These are phyloP conservation scores for Bruguiera parviflora DNA, from an alignment of 345 rosid species.

Conservation along the genomic window DNA sequence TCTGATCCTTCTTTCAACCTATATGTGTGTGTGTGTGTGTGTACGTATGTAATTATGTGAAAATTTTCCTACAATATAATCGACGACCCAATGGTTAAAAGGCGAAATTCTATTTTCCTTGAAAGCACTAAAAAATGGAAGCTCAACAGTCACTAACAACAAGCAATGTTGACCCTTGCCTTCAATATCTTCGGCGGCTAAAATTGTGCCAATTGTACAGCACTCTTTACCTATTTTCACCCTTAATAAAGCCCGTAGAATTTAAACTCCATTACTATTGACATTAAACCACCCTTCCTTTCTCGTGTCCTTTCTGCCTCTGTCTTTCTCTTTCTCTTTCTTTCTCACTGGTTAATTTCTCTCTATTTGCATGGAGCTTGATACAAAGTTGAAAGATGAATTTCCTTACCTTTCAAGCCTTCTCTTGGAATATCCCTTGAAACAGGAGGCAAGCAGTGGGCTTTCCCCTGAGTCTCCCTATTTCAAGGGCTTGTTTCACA, in stretches of 20 bases:
- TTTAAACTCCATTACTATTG: slow-evolving; percentile 1
- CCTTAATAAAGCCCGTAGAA: slow-evolving; percentile 2
- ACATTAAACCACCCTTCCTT: too few species aligned
- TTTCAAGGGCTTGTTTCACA: slow-evolving; percentile 13
- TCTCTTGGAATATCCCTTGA: slow-evolving; percentile 13
- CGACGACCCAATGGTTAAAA: slow-evolving; percentile 20
- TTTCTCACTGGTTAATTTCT: neutral
- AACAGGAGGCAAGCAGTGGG: slow-evolving; percentile 7
- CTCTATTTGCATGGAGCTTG: slow-evolving; percentile 39
- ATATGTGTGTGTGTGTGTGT: fast-evolving
- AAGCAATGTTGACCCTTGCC: slow-evolving; percentile 24
- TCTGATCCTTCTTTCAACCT: too few species aligned
- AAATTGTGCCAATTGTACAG: slow-evolving; percentile 29
- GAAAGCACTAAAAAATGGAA: slow-evolving; percentile 6
- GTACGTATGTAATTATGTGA: too few species aligned
- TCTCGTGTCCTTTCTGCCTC: neutral
- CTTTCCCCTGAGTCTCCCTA: slow-evolving; percentile 7
- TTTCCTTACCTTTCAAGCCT: slow-evolving; percentile 18
- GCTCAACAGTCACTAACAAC: slow-evolving; percentile 22
- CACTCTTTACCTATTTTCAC: neutral
- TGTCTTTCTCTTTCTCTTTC: neutral
- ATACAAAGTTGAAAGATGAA: slow-evolving; percentile 16
- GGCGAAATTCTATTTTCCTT: neutral
- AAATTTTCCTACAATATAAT: too few species aligned
- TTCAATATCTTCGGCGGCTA: slow-evolving; percentile 17